phyloP scores from a whole-genome alignment of 768 basidiomycete genomes.

The Psilocybe sp. region DNA sequence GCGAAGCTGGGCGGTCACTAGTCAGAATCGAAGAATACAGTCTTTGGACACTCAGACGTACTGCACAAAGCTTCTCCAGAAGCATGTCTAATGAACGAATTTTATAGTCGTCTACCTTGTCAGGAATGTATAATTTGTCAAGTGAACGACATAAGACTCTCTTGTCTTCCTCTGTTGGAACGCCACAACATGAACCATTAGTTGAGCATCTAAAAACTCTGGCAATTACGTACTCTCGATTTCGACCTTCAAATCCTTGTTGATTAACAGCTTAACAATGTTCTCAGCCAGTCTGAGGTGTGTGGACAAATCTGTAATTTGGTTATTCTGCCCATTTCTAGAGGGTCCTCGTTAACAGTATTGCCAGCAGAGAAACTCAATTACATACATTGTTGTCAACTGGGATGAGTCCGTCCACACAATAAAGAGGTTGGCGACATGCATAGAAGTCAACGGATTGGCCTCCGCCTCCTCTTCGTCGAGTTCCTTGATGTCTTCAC shows the following conservation, averaged over 20 bases:
- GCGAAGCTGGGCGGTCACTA: conserved; percentile 27
- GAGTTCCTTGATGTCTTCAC: conserved; percentile 50
- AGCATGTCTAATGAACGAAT: conserved; percentile 61
- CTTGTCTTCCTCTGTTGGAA: conserved; percentile 57
- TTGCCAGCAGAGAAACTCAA: conserved; percentile 12
- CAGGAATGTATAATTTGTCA: conserved; percentile 65
- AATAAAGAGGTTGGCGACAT: conserved; percentile 68
- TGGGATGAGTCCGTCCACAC: conserved; percentile 86
- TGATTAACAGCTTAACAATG: conserved; percentile 40
- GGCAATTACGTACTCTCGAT: conserved; percentile 24
- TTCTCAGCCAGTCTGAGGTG: conserved; percentile 59
- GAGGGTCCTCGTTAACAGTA: too few species aligned
- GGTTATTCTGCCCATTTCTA: conserved; percentile 15
- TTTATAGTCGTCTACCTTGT: conserved; percentile 65
- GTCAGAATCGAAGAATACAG: neutral
- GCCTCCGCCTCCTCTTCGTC: conserved; percentile 59
- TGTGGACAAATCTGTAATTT: conserved; percentile 25
- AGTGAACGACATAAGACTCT: conserved; percentile 66
- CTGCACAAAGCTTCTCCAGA: conserved; percentile 54
- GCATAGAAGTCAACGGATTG: conserved; percentile 52
- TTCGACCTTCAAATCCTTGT: conserved; percentile 33
- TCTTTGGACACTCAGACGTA: conserved; percentile 26
- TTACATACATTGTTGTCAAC: conserved; percentile 22
- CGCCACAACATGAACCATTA: too few species aligned
- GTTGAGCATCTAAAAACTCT: too few species aligned